Evolutionary conservation across 495 filamentous ascomycete species (phyloP), one percentile per base, ranked within the genome.

Genomic region (Niebla homalea): DNA sequence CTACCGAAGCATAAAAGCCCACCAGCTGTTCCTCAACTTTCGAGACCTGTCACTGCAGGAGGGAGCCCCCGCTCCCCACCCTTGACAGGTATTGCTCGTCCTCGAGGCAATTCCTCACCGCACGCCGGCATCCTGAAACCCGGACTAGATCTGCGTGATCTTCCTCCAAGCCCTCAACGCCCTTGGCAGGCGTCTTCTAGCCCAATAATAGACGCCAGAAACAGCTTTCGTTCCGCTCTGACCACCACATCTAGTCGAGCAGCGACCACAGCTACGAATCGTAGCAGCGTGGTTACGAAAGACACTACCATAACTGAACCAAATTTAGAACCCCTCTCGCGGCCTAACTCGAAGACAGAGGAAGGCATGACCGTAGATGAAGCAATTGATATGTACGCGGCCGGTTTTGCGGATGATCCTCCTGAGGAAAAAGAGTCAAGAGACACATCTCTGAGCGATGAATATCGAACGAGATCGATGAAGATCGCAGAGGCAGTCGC

Each of bases 361-460:
- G 25, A 36, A 25, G 80, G 78, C 4, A 83, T 89, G 73, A 94
- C 82, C 53, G 77, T 94, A 3, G 89, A 97, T 56, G 89, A 95
- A 69, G 83, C 87, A 7, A 92, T 95, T 66, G 86, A 82, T 15
- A 89, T 95, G 84, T 95, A 95, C 61, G 83, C 85, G 48, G 79
- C 83, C 55, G 87, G 89, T 0, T 90, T 92, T 66, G 71, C 71
- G 48, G 81, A 85, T 56, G 76, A 78, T 49, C 66, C 67, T 20
- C 68, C 65, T 20, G 51, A 66, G 11, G 64, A 69, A 23, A 59
- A 66, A 6, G 54, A 46, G 16, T 46, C 50, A 10, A 55, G 46
- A 20, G 26, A 49, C 29, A 50, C 39, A 0, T 52, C 54, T 22
- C 26, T 50, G 25, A 52, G 42, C 42, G 55, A 55, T 23, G 57